Evolutionary conservation across 306 rosid genomes (phyloP).

Genomic region (Canavalia gladiata): DNA sequence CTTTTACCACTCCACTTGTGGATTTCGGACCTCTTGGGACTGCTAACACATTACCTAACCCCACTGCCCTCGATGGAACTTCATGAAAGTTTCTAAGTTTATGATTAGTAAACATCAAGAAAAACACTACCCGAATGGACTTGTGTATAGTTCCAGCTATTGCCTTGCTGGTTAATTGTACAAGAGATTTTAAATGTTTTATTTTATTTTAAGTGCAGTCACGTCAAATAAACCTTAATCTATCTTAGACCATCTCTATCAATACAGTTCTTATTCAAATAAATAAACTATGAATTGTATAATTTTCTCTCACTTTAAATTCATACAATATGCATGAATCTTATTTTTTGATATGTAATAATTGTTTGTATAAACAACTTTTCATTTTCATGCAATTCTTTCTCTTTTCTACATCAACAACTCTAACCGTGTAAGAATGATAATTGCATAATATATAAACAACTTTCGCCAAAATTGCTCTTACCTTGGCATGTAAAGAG

Average conservation of each 20-base stretch:
- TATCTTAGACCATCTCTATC: too few species aligned
- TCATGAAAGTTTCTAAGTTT: background rate
- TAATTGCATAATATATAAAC: too few species aligned
- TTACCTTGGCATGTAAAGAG: background rate
- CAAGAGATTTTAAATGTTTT: slow-evolving; percentile 1
- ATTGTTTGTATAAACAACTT: too few species aligned
- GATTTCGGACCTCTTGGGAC: background rate
- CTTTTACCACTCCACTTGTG: background rate
- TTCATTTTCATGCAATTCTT: too few species aligned
- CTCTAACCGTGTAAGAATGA: too few species aligned
- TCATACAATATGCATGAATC: too few species aligned
- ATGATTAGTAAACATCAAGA: background rate
- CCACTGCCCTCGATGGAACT: background rate
- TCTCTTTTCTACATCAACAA: too few species aligned
- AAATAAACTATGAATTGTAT: too few species aligned
- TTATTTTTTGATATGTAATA: too few species aligned
- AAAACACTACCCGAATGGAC: background rate
- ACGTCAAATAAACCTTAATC: background rate
- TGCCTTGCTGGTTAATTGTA: background rate
- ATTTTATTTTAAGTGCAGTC: background rate
- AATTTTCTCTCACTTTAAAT: too few species aligned
- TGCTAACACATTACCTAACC: background rate
- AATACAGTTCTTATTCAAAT: too few species aligned
- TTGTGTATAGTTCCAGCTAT: background rate
- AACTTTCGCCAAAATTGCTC: too few species aligned